Conservation (phyloP, 495 filamentous ascomycete genomes). For the Talaromyces trachyspermus region DNA sequence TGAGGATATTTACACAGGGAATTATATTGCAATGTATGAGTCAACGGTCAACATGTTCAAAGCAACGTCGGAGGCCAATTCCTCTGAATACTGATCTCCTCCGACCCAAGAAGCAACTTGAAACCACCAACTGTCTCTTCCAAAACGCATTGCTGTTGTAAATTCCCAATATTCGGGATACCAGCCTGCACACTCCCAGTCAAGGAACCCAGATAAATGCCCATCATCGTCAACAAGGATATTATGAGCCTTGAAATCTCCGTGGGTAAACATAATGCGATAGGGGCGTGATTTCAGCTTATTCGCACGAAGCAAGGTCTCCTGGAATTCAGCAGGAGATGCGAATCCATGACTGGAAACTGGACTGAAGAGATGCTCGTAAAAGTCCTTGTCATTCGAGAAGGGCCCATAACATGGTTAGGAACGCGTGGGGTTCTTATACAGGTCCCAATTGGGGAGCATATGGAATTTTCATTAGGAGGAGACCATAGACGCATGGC, state of each 20-base stretch:
- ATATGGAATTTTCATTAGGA: slow-evolving; percentile 8
- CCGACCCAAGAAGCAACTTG: slow-evolving; percentile 14
- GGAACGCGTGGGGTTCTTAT: slow-evolving; percentile 15
- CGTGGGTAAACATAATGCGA: slow-evolving; percentile 36
- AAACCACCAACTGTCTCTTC: slow-evolving; percentile 14
- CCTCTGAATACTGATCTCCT: slow-evolving; percentile 11
- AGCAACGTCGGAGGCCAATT: no score
- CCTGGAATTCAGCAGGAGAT: slow-evolving; percentile 14
- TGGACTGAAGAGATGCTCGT: slow-evolving; percentile 16
- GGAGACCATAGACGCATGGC: slow-evolving; percentile 14
- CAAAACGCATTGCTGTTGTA: slow-evolving; percentile 8
- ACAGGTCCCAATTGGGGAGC: slow-evolving; percentile 12
- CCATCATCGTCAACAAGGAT: slow-evolving; percentile 35
- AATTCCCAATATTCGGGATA: slow-evolving; percentile 50
- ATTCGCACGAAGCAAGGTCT: slow-evolving; percentile 14
- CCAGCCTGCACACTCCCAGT: slow-evolving; percentile 48
- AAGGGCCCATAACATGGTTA: slow-evolving; percentile 16
- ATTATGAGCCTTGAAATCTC: slow-evolving; percentile 42
- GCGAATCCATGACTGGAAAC: slow-evolving; percentile 10
- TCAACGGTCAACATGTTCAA: no score
- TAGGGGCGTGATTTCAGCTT: slow-evolving; percentile 12
- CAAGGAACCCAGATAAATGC: slow-evolving; percentile 42
- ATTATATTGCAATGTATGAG: no score
- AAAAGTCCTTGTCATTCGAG: slow-evolving; percentile 14
- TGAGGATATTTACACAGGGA: no score